Percentiles rank a stretch among this genome's conserved stretches.
These are phyloP conservation scores for Paramecium sexaurelia DNA, from an alignment of 73 alveolate species.

Conservation along the genomic window DNA sequence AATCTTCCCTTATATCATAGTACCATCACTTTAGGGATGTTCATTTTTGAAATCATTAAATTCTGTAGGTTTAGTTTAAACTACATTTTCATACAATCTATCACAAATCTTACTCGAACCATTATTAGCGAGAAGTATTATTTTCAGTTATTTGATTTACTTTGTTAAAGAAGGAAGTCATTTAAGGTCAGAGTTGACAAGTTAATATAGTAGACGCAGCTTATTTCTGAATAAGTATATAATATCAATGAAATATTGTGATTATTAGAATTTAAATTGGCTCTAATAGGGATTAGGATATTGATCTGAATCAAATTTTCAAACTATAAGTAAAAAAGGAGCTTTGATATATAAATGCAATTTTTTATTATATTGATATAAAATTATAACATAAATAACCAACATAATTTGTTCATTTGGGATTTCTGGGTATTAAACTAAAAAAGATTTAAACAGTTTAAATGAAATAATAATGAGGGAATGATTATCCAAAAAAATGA, in stretches of 20 bases:
- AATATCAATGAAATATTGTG: background rate
- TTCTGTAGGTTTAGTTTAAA: background rate
- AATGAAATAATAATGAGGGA: too few species aligned
- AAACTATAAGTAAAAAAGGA: too few species aligned
- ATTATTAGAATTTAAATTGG: too few species aligned
- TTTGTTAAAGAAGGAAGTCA: constrained; percentile 67
- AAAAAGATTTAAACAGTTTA: too few species aligned
- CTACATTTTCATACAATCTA: background rate
- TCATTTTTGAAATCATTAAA: background rate
- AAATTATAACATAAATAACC: too few species aligned
- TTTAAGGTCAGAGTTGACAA: constrained; percentile 55
- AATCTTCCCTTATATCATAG: too few species aligned
- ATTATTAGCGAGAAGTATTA: constrained; percentile 31
- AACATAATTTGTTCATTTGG: too few species aligned
- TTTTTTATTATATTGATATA: too few species aligned
- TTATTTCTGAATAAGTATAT: constrained; percentile 5
- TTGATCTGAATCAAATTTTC: background rate
- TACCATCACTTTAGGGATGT: background rate
- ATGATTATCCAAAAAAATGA: too few species aligned
- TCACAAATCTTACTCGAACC: constrained; percentile 58
- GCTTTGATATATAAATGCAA: too few species aligned
- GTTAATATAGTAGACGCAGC: constrained; percentile 50
- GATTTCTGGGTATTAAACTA: too few species aligned
- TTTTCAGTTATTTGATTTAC: constrained; percentile 64
- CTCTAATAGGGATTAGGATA: background rate